Conservation (phyloP, 164 flowering plant species). For the Saururus chinensis region DNA sequence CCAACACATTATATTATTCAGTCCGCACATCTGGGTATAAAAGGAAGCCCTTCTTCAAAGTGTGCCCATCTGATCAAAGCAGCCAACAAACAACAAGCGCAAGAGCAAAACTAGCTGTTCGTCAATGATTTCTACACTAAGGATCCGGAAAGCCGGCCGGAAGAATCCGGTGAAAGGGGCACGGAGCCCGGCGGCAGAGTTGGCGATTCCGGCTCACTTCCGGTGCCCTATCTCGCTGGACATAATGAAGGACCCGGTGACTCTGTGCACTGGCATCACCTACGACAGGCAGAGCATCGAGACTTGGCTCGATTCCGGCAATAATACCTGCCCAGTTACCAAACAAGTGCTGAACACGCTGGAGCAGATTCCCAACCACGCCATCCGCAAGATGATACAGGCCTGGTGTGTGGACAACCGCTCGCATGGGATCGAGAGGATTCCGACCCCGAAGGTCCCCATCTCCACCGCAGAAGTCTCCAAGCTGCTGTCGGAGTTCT, state of each 20-base stretch:
- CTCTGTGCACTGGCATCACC: slow-evolving; percentile 64
- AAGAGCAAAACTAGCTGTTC: neutral
- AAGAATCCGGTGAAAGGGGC: slow-evolving; percentile 8
- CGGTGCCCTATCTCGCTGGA: slow-evolving; percentile 82
- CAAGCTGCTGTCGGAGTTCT: slow-evolving; percentile 25
- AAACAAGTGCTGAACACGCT: slow-evolving; percentile 29
- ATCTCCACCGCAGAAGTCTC: slow-evolving; percentile 25
- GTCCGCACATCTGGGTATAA: neutral
- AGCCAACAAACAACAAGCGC: neutral
- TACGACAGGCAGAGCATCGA: slow-evolving; percentile 79
- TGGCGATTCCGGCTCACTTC: slow-evolving; percentile 47
- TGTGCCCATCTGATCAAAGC: neutral
- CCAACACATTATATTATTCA: neutral
- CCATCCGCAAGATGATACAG: slow-evolving; percentile 63
- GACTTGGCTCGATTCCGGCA: slow-evolving; percentile 66
- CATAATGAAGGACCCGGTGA: slow-evolving; percentile 90
- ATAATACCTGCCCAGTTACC: slow-evolving; percentile 59
- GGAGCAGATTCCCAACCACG: slow-evolving; percentile 68
- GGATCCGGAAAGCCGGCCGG: slow-evolving; percentile 26
- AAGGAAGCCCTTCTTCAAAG: neutral
- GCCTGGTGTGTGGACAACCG: slow-evolving; percentile 74
- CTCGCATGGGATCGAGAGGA: slow-evolving; percentile 53
- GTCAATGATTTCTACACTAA: slow-evolving; percentile 43
- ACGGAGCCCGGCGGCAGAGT: slow-evolving; percentile 14
- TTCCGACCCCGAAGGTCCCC: slow-evolving; percentile 77